Base-by-base conservation (phyloP, 1,284 basidiomycete genomes). In the Chalciporus sp. region DNA sequence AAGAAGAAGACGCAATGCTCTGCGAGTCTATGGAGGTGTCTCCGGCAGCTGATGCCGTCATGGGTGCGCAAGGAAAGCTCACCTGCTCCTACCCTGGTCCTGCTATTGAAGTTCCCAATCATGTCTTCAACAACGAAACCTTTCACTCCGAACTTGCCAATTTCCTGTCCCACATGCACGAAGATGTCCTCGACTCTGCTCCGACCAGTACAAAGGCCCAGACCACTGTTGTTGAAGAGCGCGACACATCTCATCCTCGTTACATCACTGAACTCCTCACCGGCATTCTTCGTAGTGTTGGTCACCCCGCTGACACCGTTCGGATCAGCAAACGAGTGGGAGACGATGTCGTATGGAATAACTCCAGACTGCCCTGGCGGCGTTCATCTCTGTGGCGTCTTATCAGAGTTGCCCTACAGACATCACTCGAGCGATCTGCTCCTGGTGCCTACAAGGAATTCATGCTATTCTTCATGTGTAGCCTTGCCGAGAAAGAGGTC, bases 361-460 rank as follows among this genome's bases (percentile, higher is more conserved):
- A 61, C 29, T 61, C 69, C 2, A 41, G 42, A 14, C 49, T 61
- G 8, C 72, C 73, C 9, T 75, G 73, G 76, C 66, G 71, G 16
- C 68, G 75, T 19, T 73, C 72, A 2, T 58, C 74, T 1, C 53
- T 76, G 0, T 76, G 74, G 73, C 69, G 76, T 11, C 55, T 74
- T 6, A 51, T 74, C 11, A 62, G 72, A 26, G 68, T 75, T 4
- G 60, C 60, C 0, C 54, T 82, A 3, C 81, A 83, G 53, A 76
- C 74, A 0, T 67, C 75, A 0, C 63, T 80, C 10, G 48, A 55
- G 16, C 37, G 45, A 8, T 37, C 51, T 16, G 43, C 42, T 27
- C 59, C 50, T n/a, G 61, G 46, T n/a, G 48, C 47, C n/a, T 83
- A 82, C 67, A 83, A 83, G 55, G 20, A 45, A 1, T 83, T 83